Evolutionary conservation across 2,329 filamentous ascomycete species (phyloP).

Genomic region (Capronia epimyces): DNA sequence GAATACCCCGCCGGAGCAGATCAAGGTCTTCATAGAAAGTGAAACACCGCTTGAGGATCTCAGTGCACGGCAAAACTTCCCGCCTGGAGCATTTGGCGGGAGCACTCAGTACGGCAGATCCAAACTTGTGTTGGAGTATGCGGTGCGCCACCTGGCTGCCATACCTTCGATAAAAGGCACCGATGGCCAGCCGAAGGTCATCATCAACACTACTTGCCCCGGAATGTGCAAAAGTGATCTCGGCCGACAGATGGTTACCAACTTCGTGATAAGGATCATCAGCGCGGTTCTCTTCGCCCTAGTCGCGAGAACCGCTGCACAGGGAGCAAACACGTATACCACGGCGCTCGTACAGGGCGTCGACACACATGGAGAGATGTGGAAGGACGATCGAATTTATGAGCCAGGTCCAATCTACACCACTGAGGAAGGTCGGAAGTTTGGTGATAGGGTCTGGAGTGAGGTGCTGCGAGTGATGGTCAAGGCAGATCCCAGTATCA

Average conservation of each 20-base stretch:
- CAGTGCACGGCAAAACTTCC: constrained; percentile 32
- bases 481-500: constrained; percentile 16
- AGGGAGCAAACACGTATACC: constrained; percentile 42
- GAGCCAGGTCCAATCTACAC: constrained; percentile 32
- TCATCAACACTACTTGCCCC: constrained; percentile 44
- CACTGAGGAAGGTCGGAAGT: constrained; percentile 33
- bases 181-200: constrained; percentile 36
- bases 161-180: constrained; percentile 22
- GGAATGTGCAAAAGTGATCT: constrained; percentile 42
- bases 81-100: constrained; percentile 19
- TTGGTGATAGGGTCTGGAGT: constrained; percentile 38
- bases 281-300: constrained; percentile 35
- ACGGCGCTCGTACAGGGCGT: constrained; percentile 39
- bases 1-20: constrained; percentile 32
- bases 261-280: constrained; percentile 22
- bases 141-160: constrained; percentile 37
- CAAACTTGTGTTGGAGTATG: constrained; percentile 42
- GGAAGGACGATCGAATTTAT: constrained; percentile 38
- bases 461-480: constrained; percentile 38
- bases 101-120: constrained; percentile 39
- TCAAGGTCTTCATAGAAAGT: constrained; percentile 29
- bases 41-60: constrained; percentile 34
- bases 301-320: constrained; percentile 41
- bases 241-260: constrained; percentile 33
- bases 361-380: constrained; percentile 43